phyloP scores from a whole-genome alignment of 2,329 filamentous ascomycete species.

The Coniochaeta sp. region DNA sequence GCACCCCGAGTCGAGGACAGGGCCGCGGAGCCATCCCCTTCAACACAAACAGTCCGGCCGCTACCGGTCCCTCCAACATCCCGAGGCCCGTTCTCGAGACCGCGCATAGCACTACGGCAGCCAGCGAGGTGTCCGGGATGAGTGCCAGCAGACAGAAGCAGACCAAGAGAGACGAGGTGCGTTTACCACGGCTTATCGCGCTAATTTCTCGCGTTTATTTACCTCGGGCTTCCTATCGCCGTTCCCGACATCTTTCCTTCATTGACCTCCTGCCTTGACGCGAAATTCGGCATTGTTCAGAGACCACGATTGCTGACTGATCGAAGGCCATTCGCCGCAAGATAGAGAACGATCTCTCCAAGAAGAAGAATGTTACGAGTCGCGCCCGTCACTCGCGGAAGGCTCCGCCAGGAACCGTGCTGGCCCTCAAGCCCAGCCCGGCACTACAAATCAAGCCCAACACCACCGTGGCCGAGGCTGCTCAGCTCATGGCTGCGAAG shows the following conservation, averaged over 20 bases:
- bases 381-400: slow-evolving; percentile 83
- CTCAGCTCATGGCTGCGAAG: slow-evolving; percentile 98
- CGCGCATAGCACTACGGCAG: slow-evolving; percentile 37
- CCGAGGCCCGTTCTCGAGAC: slow-evolving; percentile 64
- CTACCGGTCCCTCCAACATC: slow-evolving; percentile 48
- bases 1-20: slow-evolving; percentile 58
- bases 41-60: slow-evolving; percentile 46
- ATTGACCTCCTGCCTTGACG: neutral
- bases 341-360: slow-evolving; percentile 94
- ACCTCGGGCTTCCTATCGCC: slow-evolving; percentile 5
- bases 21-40: slow-evolving; percentile 53
- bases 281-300: too few species aligned
- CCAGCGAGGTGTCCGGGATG: slow-evolving; percentile 55
- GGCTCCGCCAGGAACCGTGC: slow-evolving; percentile 90
- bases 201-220: slow-evolving; percentile 3
- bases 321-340: slow-evolving; percentile 80
- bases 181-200: slow-evolving; percentile 19
- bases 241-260: neutral
- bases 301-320: neutral
- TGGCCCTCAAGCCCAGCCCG: slow-evolving; percentile 89
- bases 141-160: slow-evolving; percentile 95
- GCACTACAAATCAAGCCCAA: slow-evolving; percentile 95
- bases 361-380: slow-evolving; percentile 80
- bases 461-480: slow-evolving; percentile 91
- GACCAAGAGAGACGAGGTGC: slow-evolving; percentile 95